Evolutionary conservation across 345 rosid genomes (phyloP), one percentile per base, ranked within the genome.

Genomic region (Salix dunnii): DNA sequence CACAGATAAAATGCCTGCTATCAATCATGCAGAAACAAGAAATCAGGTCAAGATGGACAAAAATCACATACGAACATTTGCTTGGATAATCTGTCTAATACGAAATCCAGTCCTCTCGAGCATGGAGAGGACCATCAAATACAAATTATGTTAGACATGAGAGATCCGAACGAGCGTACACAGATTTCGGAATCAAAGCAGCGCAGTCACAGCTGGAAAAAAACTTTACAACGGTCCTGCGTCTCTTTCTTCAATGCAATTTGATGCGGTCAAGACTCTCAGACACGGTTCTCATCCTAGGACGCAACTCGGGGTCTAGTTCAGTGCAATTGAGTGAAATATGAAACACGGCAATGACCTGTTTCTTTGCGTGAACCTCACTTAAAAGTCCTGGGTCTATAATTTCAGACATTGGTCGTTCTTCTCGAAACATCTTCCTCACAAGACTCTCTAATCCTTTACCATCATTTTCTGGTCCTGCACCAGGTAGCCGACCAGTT

Each of bases 291-390:
- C 88, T 93, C 97, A 93, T 96, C 88, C 87, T 81, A 0, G 99
- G 99, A 31, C 99, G 98, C 77, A 91, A 13, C 83, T 96, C 98
- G 0, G 98, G 98, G 76, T 93, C 94, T 48, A 84, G 80, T 49
- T 96, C 99, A 0, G 99, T 89, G 86, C 99, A 96, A 73, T 89
- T 96, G 33, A 96, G 88, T 3, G 99, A 95, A 30, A 93, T 83
- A 76, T 96, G 94, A 77, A 96, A 88, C 13, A 89, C 87, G 7
- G 91, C 81, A 40, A 86, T 23, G 2, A 93, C 92, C 74, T 96
- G 97, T 48, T 89, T 92, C 86, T 88, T 93, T 0, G 87, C 90
- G 21, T 86, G 76, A 70, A 90, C 91, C 83, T 90, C 91, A 17
- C 78, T 85, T 58, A 87, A 58, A 30, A 96, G 85, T 71, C 79